phyloP scores from a whole-genome alignment of 2,329 filamentous ascomycete species.

The Sporothrix protearum region DNA sequence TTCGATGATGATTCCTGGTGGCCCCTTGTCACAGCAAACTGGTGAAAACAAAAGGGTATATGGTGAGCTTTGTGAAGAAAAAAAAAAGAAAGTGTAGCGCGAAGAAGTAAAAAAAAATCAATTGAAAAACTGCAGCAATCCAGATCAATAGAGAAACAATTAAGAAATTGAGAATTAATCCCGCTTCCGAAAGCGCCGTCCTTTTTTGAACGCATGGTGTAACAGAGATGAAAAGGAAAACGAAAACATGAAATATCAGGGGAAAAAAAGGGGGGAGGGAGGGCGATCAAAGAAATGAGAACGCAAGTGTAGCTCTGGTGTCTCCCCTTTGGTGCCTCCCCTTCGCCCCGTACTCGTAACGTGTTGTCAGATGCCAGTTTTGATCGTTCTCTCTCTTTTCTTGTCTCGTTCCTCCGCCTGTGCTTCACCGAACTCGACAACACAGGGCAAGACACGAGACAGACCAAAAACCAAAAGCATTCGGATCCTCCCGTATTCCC shows the following conservation, averaged over 20 bases:
- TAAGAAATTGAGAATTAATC: constrained; percentile 21
- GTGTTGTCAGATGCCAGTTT: not conserved
- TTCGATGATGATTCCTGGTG: not conserved
- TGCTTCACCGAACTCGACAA: no score
- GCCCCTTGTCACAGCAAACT: not conserved
- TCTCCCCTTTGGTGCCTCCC: no score
- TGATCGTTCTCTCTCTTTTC: not conserved
- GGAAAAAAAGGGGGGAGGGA: not conserved
- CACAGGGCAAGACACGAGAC: not conserved
- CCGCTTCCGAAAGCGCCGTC: constrained; percentile 10
- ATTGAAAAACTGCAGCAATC: not conserved
- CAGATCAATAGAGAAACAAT: not conserved
- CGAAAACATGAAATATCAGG: not conserved
- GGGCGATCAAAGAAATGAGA: not conserved
- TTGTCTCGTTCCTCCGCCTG: not conserved
- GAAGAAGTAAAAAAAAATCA: not conserved
- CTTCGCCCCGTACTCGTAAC: not conserved
- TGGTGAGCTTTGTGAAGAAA: not conserved
- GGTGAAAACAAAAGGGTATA: not conserved
- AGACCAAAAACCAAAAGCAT: not conserved
- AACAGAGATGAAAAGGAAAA: not conserved
- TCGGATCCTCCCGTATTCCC: not conserved
- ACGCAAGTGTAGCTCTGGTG: not conserved
- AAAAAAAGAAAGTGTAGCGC: not conserved
- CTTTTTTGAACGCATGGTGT: constrained; percentile 1